phyloP scores from a whole-genome alignment of 148 eudicot genomes.

The Talinum fruticosum region DNA sequence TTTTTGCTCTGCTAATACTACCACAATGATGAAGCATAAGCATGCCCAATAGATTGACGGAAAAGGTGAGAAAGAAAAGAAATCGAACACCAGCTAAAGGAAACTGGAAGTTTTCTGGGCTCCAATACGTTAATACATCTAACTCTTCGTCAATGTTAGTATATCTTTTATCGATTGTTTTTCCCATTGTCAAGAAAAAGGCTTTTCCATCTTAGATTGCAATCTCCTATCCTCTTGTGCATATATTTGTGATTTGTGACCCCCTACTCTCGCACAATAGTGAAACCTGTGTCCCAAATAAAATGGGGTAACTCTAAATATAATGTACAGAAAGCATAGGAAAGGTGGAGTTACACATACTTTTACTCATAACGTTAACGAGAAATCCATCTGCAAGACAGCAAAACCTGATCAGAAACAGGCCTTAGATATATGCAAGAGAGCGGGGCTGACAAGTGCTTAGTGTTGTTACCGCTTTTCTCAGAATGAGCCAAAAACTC shows the following conservation, averaged over 20 bases:
- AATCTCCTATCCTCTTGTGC: background rate
- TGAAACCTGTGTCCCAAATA: background rate
- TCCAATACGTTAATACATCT: background rate
- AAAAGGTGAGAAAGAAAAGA: too few species aligned
- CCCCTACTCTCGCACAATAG: background rate
- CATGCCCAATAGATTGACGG: background rate
- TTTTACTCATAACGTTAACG: constrained; percentile 85
- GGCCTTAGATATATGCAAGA: constrained; percentile 6
- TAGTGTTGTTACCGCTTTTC: constrained; percentile 51
- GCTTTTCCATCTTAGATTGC: background rate
- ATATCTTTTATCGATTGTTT: background rate
- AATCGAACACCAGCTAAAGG: background rate
- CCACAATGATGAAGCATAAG: background rate
- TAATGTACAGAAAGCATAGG: background rate
- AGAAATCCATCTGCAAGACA: constrained; percentile 82
- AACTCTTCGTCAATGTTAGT: background rate
- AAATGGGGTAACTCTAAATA: background rate
- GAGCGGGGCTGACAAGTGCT: background rate
- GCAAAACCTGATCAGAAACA: constrained; percentile 16
- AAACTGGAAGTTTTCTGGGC: background rate
- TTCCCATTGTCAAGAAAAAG: background rate
- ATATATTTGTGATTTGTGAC: background rate
- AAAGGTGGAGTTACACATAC: constrained; percentile 40
- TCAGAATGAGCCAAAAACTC: constrained; percentile 84
- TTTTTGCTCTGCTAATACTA: background rate